phyloP scores from a whole-genome alignment of 768 basidiomycete genomes.

The Mycena galericulata region DNA sequence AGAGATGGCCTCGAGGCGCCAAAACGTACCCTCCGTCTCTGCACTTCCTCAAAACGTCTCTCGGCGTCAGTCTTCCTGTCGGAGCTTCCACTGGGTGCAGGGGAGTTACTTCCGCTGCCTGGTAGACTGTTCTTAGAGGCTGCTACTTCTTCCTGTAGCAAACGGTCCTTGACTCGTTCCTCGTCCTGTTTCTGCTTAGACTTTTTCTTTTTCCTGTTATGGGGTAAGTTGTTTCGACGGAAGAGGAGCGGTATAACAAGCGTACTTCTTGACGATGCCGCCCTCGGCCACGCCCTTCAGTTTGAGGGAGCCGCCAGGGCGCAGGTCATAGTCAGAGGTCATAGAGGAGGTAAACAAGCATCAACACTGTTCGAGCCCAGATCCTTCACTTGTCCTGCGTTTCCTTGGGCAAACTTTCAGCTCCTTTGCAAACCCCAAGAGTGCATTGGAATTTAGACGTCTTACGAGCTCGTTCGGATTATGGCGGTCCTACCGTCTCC shows the following conservation, averaged over 20 bases:
- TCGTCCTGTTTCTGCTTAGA: conserved; percentile 69
- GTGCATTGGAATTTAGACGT: conserved; percentile 30
- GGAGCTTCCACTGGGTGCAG: conserved; percentile 61
- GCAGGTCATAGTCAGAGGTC: conserved; percentile 88
- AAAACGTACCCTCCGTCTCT: conserved; percentile 78
- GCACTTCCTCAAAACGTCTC: conserved; percentile 88
- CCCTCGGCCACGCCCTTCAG: conserved; percentile 87
- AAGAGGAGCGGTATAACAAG: conserved; percentile 15
- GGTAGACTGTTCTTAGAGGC: conserved; percentile 54
- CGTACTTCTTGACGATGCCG: conserved; percentile 87
- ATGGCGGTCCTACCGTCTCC: conserved; percentile 88
- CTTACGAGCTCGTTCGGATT: background rate
- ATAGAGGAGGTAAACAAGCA: too few relatives aligned
- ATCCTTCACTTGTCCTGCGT: conserved; percentile 1
- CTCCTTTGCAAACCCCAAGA: conserved; percentile 33
- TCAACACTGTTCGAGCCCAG: background rate
- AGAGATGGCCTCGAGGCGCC: conserved; percentile 1
- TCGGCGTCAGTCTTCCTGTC: conserved; percentile 88
- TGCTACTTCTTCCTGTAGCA: conserved; percentile 60
- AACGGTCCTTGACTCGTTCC: conserved; percentile 62
- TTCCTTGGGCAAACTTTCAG: background rate
- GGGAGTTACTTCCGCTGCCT: conserved; percentile 71
- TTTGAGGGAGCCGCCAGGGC: conserved; percentile 90
- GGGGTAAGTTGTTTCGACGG: conserved; percentile 19
- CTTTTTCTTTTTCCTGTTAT: conserved; percentile 88